A percentile compares a stretch with the other conserved stretches of the same genome.
Evolutionary conservation across 169 alveolate species (phyloP).

Genomic region (Plasmodium inui): DNA sequence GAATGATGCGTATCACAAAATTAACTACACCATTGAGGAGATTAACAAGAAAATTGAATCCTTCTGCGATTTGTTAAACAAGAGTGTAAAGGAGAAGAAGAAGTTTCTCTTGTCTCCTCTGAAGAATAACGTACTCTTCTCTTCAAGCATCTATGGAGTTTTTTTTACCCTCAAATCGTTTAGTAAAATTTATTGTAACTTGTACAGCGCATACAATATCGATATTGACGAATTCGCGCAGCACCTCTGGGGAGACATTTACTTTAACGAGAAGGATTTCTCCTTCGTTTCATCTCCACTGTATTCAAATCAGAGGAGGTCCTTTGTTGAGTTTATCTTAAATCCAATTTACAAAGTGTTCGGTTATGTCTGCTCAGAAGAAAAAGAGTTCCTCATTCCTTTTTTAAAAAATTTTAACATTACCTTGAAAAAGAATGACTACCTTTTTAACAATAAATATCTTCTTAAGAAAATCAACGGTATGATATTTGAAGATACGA

Average conservation of each 20-base stretch:
- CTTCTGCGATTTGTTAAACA: constrained; percentile 54
- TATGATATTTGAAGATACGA: constrained; percentile 80
- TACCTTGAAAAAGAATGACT: constrained; percentile 62
- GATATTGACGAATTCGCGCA: constrained; percentile 85
- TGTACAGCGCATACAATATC: constrained; percentile 77
- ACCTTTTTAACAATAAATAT: constrained; percentile 66
- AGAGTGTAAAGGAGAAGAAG: constrained; percentile 45
- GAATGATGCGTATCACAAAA: constrained; percentile 98
- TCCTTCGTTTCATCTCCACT: constrained; percentile 84
- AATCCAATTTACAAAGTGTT: constrained; percentile 98
- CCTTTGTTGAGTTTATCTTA: constrained; percentile 97
- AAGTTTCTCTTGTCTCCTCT: constrained; percentile 91
- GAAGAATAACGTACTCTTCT: constrained; percentile 95
- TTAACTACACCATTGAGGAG: constrained; percentile 86
- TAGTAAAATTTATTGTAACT: constrained; percentile 90
- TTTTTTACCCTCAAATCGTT: constrained; percentile 94
- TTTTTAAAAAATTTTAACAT: constrained; percentile 86
- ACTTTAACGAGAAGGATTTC: constrained; percentile 85
- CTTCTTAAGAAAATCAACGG: constrained; percentile 79
- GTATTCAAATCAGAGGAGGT: constrained; percentile 88
- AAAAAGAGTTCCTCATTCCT: constrained; percentile 93
- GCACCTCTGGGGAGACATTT: constrained; percentile 93
- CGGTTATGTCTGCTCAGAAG: constrained; percentile 96
- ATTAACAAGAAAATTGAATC: constrained; percentile 74
- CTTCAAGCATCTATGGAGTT: constrained; percentile 94